phyloP scores from a whole-genome alignment of 257 asterid species.

The Nicotiana attenuata region DNA sequence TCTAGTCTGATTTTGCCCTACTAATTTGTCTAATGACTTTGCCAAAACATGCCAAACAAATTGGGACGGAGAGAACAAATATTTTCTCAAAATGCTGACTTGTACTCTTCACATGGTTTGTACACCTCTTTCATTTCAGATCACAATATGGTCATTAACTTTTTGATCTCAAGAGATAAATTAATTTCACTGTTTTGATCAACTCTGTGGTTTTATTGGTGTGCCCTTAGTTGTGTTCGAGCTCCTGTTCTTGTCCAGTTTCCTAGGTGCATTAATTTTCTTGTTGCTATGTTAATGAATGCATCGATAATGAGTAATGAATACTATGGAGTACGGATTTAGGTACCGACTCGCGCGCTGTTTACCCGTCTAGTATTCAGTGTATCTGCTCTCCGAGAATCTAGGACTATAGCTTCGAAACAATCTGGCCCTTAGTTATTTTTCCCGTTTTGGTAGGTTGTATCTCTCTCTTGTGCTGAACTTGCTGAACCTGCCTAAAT shows the following conservation, averaged over 20 bases:
- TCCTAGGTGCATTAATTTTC: slow-evolving; percentile 3
- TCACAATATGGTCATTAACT: neutral
- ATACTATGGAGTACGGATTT: neutral
- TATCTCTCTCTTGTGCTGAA: neutral
- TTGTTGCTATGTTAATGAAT: neutral
- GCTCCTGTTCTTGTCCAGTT: neutral
- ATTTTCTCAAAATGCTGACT: neutral
- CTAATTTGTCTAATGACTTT: neutral
- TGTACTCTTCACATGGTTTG: neutral
- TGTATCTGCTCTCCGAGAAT: neutral
- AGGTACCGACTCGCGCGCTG: neutral
- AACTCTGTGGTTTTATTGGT: neutral
- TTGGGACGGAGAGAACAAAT: neutral
- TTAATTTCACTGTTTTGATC: neutral
- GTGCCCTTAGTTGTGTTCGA: neutral
- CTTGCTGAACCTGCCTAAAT: neutral
- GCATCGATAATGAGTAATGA: neutral
- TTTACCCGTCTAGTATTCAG: neutral
- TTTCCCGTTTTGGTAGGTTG: neutral
- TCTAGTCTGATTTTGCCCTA: neutral
- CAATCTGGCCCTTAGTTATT: neutral
- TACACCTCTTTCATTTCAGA: neutral
- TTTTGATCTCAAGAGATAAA: neutral
- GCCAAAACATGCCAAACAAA: neutral
- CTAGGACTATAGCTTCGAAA: neutral